Evolutionary conservation across 2,329 filamentous ascomycete species (phyloP).

Genomic region (Trichoderma harzianum): DNA sequence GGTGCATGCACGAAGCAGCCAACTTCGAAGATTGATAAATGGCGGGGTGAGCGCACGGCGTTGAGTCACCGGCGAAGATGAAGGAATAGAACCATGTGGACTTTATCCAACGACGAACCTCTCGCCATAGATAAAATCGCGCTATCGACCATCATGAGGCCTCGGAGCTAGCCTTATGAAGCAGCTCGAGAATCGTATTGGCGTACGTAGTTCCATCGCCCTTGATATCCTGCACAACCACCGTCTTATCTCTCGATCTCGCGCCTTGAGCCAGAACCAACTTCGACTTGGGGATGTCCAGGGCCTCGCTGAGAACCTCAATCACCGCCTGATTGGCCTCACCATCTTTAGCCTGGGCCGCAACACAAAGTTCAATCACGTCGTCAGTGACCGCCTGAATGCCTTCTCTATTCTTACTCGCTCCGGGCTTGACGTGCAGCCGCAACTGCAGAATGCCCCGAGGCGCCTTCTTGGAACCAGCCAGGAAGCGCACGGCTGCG

Average conservation of each 20-base stretch:
- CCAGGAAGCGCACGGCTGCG: slow-evolving; percentile 45
- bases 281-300: slow-evolving; percentile 61
- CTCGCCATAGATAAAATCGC: background rate
- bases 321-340: slow-evolving; percentile 67
- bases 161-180: slow-evolving; percentile 26
- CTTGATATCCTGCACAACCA: slow-evolving; percentile 40
- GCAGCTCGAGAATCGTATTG: slow-evolving; percentile 27
- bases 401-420: slow-evolving; percentile 59
- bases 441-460: slow-evolving; percentile 53
- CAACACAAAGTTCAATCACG: slow-evolving; percentile 61
- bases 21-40: background rate
- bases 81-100: background rate
- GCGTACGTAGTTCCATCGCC: slow-evolving; percentile 32
- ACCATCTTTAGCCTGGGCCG: slow-evolving; percentile 62
- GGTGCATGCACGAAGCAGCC: background rate
- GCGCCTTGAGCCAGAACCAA: slow-evolving; percentile 59
- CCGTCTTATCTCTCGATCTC: slow-evolving; percentile 63
- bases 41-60: background rate
- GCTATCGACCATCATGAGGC: slow-evolving; percentile 3
- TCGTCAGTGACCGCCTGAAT: slow-evolving; percentile 54
- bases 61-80: slow-evolving; percentile 18
- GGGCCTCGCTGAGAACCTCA: slow-evolving; percentile 56
- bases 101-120: background rate
- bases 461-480: slow-evolving; percentile 45
- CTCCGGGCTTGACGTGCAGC: slow-evolving; percentile 66